Base-by-base conservation (phyloP, 345 rosid species). In the Adansonia digitata region DNA sequence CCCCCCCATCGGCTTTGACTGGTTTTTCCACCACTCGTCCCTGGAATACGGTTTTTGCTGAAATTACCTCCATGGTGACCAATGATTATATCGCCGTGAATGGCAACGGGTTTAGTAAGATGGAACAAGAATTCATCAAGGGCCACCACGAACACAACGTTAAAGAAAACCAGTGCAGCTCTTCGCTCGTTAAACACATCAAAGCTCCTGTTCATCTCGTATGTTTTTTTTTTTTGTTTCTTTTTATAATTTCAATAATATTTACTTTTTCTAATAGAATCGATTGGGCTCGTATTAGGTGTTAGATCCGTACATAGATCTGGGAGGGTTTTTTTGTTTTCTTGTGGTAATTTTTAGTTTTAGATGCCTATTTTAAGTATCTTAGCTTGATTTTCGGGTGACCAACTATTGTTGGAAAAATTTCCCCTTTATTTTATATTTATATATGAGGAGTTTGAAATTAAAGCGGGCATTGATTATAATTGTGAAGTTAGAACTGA, bases 131-230 rank as follows among this genome's bases (percentile, higher is more conserved):
- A 74, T 84, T 75, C 77, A 77, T 88, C 9, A 81, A 86, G 62
- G 91, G 85, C 56, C 88, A 87, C 46, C 97, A 94, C 72, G 81
- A 69, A 45, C 97, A 85, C 63, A 85, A 89, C 81, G 85, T 85
- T 40, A 46, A 76, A 22, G 86, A 84, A 55, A 84, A 91, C 77
- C 98, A 94, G 97, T 90, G 97, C 76, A 85, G 81, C 75, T 91
- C 97, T 63, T 85, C 88, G 35, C 92, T 94, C 76, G 85, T 85
- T 59, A 92, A 91, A 80, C 97, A 89, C 79, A 83, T 92, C 95
- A 91, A 85, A 81, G 95, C 95, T 78, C 97, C 98, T 55, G 87
- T 92, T 82, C 97, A 87, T 77, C 95, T 92, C 20, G 97, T 94
- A 90, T 80, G 75, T 78, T 77, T 78, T 53, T 43, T 14, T 43